These are phyloP conservation scores for Pichia sp. DNA, from an alignment of 1,139 yeast genomes.

Conservation along the genomic window DNA sequence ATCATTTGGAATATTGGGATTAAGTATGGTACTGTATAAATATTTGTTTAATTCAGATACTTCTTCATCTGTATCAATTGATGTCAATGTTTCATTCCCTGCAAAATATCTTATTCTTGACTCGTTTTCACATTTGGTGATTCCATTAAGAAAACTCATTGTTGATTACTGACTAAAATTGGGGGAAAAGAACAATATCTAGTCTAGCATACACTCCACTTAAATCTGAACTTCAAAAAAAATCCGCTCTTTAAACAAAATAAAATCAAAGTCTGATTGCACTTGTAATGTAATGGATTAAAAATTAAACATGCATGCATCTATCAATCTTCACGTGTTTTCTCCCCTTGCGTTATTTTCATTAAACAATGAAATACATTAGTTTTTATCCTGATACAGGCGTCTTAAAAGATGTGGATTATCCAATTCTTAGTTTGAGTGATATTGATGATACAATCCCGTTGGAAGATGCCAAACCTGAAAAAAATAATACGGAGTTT, in stretches of 20 bases:
- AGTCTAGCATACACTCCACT: not conserved
- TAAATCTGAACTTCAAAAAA: too few relatives aligned
- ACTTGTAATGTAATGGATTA: too few relatives aligned
- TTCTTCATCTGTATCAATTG: not conserved
- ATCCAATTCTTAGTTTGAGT: not conserved
- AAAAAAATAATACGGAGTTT: not conserved
- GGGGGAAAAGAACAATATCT: not conserved
- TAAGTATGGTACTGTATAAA: not conserved
- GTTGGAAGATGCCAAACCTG: not conserved
- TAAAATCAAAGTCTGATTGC: too few relatives aligned
- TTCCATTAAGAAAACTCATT: not conserved
- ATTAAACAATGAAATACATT: not conserved
- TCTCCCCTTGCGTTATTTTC: too few relatives aligned
- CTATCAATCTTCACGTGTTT: not conserved
- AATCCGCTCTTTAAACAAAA: too few relatives aligned
- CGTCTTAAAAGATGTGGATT: too few relatives aligned
- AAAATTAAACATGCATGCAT: too few relatives aligned
- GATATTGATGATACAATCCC: not conserved
- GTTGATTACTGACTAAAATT: not conserved
- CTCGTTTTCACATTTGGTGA: not conserved
- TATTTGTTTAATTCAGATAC: not conserved
- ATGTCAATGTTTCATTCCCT: not conserved
- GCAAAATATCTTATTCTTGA: not conserved
- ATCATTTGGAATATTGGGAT: not conserved
- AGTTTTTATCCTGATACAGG: not conserved